Evolutionary conservation across 2,329 filamentous ascomycete species (phyloP).

Genomic region (Septoria linicola): DNA sequence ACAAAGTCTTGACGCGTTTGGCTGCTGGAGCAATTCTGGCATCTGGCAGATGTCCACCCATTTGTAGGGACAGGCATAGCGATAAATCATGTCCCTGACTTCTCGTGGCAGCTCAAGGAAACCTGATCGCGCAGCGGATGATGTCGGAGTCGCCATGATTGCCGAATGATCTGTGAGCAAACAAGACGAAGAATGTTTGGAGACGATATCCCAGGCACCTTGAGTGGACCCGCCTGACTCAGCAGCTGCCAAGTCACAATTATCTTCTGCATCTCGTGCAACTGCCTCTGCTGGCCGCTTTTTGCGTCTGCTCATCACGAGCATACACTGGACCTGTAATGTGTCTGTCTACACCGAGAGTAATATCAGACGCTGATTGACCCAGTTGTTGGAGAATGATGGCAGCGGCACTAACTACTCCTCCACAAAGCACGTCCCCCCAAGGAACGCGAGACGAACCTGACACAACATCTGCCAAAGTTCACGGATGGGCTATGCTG

Average conservation of each 20-base stretch:
- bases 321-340: background rate
- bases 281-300: too few relatives aligned
- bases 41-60: conserved; percentile 20
- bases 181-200: background rate
- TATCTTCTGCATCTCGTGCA: too few relatives aligned
- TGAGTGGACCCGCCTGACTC: too few relatives aligned
- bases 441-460: too few relatives aligned
- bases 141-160: background rate
- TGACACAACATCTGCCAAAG: too few relatives aligned
- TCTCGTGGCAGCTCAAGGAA: conserved; percentile 27
- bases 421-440: too few relatives aligned
- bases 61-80: conserved; percentile 14
- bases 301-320: background rate
- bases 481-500: too few relatives aligned
- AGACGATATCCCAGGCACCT: too few relatives aligned
- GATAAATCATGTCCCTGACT: conserved; percentile 27
- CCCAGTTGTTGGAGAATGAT: background rate
- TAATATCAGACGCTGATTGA: background rate
- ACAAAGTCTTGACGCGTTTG: conserved; percentile 14
- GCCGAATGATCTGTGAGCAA: background rate
- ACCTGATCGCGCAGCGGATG: background rate
- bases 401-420: too few relatives aligned
- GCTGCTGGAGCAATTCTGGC: conserved; percentile 18
- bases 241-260: too few relatives aligned
- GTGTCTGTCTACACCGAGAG: background rate